Percentiles rank a stretch among this genome's conserved stretches.
Evolutionary conservation across 2,329 filamentous ascomycete species (phyloP).

Genomic region (Cladosporium sp.): DNA sequence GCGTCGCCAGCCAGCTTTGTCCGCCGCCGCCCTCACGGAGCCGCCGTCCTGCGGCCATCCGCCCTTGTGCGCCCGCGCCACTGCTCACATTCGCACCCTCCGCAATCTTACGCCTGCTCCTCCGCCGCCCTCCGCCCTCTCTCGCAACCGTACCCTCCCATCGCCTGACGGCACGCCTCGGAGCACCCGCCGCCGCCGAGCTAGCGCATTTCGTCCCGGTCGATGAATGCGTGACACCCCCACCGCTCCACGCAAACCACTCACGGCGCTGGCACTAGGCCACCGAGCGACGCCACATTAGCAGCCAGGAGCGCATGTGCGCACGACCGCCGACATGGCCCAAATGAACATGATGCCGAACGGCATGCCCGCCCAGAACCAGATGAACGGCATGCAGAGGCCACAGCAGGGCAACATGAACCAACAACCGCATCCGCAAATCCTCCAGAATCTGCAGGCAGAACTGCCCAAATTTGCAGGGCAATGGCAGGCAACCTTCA

Average conservation of each 20-base stretch:
- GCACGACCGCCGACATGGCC: conserved; percentile 1
- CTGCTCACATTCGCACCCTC: not conserved
- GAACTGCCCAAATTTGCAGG: conserved; percentile 16
- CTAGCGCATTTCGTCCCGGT: not conserved
- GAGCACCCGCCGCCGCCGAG: not conserved
- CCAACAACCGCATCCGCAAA: conserved; percentile 21
- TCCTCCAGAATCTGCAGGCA: conserved; percentile 21
- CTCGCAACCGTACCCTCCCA: not conserved
- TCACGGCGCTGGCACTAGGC: not conserved
- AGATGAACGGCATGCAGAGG: conserved; percentile 23
- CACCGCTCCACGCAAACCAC: not conserved
- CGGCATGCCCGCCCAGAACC: conserved; percentile 13
- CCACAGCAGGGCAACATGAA: conserved; percentile 20
- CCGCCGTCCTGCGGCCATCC: conserved; percentile 7
- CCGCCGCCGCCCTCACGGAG: conserved; percentile 2
- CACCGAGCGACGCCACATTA: not conserved
- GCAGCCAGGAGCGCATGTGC: not conserved
- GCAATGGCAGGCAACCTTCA: conserved; percentile 30
- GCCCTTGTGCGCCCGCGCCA: conserved; percentile 6
- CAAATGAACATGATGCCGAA: conserved; percentile 14
- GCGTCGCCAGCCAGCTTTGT: conserved; percentile 8
- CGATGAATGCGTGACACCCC: conserved; percentile 8
- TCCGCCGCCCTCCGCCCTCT: not conserved
- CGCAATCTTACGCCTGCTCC: not conserved
- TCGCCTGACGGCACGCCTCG: not conserved